Evolutionary conservation across 768 basidiomycete genomes (phyloP).

Genomic region (Boletus speciosus): DNA sequence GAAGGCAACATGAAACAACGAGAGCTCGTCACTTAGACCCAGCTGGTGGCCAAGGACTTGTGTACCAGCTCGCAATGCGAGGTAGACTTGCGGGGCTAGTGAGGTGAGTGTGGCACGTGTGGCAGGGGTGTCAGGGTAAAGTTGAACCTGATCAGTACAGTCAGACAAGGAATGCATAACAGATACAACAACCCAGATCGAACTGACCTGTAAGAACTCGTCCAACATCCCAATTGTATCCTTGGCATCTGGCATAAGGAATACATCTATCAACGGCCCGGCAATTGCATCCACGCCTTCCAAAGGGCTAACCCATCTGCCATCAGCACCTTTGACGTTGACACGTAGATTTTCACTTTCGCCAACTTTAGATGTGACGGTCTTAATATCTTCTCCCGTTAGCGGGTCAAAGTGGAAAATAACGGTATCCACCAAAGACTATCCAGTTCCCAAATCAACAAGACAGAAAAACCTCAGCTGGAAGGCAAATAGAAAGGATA

Average conservation of each 20-base stretch:
- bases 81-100: conserved; percentile 45
- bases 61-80: conserved; percentile 51
- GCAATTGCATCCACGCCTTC: conserved; percentile 60
- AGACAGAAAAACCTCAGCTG: neutral
- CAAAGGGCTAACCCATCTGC: conserved; percentile 36
- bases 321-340: conserved; percentile 3
- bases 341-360: neutral
- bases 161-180: neutral
- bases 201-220: conserved; percentile 66
- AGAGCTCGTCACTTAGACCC: conserved; percentile 39
- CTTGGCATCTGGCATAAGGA: conserved; percentile 42
- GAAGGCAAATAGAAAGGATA: conserved; percentile 2
- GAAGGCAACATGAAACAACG: conserved; percentile 48
- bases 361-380: conserved; percentile 15
- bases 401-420: conserved; percentile 73
- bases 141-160: conserved; percentile 42
- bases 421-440: conserved; percentile 68
- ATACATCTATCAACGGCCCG: conserved; percentile 58
- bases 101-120: conserved; percentile 43
- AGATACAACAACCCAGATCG: neutral
- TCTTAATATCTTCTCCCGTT: conserved; percentile 62
- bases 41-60: conserved; percentile 60
- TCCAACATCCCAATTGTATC: conserved; percentile 68
- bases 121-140: conserved; percentile 61
- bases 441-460: conserved; percentile 7